phyloP scores from a whole-genome alignment of 2,329 filamentous ascomycete genomes.

The Sordariomycetes sp. region DNA sequence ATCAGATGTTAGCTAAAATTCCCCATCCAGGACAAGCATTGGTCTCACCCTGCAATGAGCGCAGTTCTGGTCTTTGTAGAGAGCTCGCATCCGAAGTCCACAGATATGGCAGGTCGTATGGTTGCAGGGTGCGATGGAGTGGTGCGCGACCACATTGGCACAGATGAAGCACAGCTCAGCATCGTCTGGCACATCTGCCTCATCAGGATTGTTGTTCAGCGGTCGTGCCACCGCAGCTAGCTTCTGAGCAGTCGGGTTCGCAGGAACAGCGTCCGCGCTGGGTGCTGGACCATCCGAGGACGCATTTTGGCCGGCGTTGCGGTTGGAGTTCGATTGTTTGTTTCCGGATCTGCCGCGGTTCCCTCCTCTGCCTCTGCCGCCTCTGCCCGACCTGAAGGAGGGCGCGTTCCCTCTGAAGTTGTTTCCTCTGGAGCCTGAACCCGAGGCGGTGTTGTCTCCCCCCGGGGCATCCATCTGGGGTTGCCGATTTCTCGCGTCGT shows the following conservation, averaged over 20 bases:
- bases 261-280: conserved; percentile 12
- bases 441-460: too few relatives aligned
- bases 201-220: conserved; percentile 16
- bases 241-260: conserved; percentile 19
- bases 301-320: background rate
- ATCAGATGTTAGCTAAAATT: conserved; percentile 9
- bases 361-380: conserved; percentile 23
- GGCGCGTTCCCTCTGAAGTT: too few relatives aligned
- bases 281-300: background rate
- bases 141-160: conserved; percentile 79
- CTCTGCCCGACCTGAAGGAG: background rate
- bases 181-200: conserved; percentile 41
- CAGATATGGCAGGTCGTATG: conserved; percentile 97
- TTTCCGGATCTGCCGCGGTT: background rate
- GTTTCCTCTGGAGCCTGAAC: too few relatives aligned
- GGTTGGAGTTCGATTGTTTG: conserved; percentile 1
- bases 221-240: conserved; percentile 6
- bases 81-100: conserved; percentile 75
- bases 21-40: background rate
- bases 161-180: conserved; percentile 96
- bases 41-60: conserved; percentile 79
- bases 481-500: too few relatives aligned
- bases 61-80: conserved; percentile 95
- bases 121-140: conserved; percentile 87
- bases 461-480: too few relatives aligned